phyloP scores from a whole-genome alignment of 441 rosid genomes.

The Hura crepitans region DNA sequence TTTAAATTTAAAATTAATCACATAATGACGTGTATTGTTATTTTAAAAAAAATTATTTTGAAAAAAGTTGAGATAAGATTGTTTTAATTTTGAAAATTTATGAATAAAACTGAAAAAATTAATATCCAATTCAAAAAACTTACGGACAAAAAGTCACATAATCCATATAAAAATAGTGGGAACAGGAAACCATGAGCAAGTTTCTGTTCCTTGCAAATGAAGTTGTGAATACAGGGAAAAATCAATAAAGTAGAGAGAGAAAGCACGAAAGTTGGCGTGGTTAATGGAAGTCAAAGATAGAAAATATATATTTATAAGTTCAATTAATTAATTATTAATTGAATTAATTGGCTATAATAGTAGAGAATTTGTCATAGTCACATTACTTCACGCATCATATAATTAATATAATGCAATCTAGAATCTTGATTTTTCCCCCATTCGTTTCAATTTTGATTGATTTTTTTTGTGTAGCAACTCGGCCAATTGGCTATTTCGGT shows the following conservation, averaged over 20 bases:
- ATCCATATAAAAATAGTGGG: background rate
- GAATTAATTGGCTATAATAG: background rate
- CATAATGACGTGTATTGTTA: too few relatives aligned
- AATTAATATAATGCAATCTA: constrained; percentile 22
- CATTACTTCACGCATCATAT: constrained; percentile 44
- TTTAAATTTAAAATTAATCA: too few relatives aligned
- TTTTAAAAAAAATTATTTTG: too few relatives aligned
- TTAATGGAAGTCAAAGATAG: constrained; percentile 40
- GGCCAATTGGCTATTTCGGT: constrained; percentile 7
- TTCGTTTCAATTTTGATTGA: background rate
- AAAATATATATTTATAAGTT: constrained; percentile 5
- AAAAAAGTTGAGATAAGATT: too few relatives aligned
- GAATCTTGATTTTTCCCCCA: background rate
- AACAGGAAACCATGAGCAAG: constrained; percentile 28
- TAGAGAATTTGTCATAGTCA: constrained; percentile 24
- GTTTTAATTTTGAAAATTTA: too few relatives aligned
- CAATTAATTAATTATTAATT: background rate
- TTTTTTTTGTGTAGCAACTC: constrained; percentile 8
- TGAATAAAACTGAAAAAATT: too few relatives aligned
- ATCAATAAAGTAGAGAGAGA: background rate
- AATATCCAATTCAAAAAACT: too few relatives aligned
- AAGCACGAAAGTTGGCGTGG: constrained; percentile 39
- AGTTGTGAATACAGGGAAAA: background rate
- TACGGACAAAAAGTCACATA: too few relatives aligned
- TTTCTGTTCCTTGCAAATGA: constrained; percentile 26